Base-by-base conservation (phyloP, 2,329 filamentous ascomycete species). In the Passalora sequoiae region DNA sequence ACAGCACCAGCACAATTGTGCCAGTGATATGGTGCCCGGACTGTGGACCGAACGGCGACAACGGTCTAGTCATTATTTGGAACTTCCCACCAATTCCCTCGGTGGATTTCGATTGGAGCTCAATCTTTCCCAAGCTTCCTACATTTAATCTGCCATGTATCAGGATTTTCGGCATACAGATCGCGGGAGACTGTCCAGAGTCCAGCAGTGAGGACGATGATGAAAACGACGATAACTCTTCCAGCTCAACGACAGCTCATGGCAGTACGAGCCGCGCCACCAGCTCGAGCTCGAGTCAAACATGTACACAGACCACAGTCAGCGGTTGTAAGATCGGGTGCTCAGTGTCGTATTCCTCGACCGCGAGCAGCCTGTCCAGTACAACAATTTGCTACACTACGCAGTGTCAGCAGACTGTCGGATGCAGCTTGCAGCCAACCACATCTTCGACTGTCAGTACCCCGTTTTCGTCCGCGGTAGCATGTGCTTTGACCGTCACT, bases 301-400 rank as follows among this genome's bases (percentile, higher is more conserved):
- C 24, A 7, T 27, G 24, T 27, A 20, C 33, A n/a, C 40, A 43
- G 24, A 43, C 40, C 17, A 47, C 44, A 4, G 44, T 39, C 17
- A 47, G 30, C 20, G 44, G 44, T 22, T 47, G 44, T 22, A 28
- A 28, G n/a, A 19, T 47, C n/a, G 38, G 43, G n/a, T 46, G 43
- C 19, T 46, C 43, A 3, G 27, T 46, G 15, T 46, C 43, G 10
- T 46, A 40, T 17, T 38, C 24, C 24, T 36, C 38, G 4, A 31
- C 27, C 13, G 32, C 28, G 13, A 40, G 38, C 19, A 41, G 29
- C 33, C 15, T 46, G 6, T 46, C 43, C 2, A 41, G 32, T 32
- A 41, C 43, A 2, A 42, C 38, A n/a, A 19, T 46, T 12, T 46
- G 43, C 38, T 46, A 46, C 9, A 46, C 43, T 10, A 46, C 43